phyloP scores from a whole-genome alignment of 202 grass and related monocot species.

The Dendrocalamus latiflorus region DNA sequence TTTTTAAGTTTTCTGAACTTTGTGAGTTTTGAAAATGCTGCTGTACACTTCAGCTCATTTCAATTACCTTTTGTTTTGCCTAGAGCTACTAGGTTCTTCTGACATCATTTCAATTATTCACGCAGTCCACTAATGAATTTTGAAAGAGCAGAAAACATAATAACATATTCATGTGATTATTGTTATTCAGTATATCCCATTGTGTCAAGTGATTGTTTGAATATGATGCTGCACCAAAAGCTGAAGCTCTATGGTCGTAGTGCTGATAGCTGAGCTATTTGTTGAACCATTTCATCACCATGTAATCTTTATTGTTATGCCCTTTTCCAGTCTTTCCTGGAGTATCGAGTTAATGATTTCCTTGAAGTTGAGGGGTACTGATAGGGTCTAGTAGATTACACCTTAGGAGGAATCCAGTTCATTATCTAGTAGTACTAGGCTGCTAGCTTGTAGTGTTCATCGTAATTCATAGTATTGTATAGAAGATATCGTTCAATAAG shows the following conservation, averaged over 20 bases:
- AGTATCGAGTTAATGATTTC: slow-evolving; percentile 12
- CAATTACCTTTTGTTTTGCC: not conserved
- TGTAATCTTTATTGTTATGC: slow-evolving; percentile 1
- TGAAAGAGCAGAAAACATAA: not conserved
- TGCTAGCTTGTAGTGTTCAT: not conserved
- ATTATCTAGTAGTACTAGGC: slow-evolving; percentile 5
- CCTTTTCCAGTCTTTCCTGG: not conserved
- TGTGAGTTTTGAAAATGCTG: slow-evolving; percentile 56
- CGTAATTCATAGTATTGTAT: not conserved
- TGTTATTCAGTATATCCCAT: not conserved
- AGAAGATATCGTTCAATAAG: not conserved
- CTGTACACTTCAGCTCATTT: slow-evolving; percentile 11
- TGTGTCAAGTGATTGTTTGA: not conserved
- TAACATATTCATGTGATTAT: not conserved
- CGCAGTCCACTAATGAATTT: not conserved
- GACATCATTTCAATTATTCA: not conserved
- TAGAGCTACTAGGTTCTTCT: not conserved
- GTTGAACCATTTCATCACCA: not conserved
- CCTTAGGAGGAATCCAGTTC: not conserved
- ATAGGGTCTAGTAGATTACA: not conserved
- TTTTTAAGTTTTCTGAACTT: slow-evolving; percentile 77
- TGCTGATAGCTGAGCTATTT: not conserved
- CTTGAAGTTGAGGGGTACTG: not conserved
- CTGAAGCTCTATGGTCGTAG: not conserved
- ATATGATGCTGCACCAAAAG: slow-evolving; percentile 7